Percentiles rank a stretch among this genome's conserved stretches.
phyloP scores from a whole-genome alignment of 192 early-diverging fungal species.

The Rhizoclosmatium sp. region DNA sequence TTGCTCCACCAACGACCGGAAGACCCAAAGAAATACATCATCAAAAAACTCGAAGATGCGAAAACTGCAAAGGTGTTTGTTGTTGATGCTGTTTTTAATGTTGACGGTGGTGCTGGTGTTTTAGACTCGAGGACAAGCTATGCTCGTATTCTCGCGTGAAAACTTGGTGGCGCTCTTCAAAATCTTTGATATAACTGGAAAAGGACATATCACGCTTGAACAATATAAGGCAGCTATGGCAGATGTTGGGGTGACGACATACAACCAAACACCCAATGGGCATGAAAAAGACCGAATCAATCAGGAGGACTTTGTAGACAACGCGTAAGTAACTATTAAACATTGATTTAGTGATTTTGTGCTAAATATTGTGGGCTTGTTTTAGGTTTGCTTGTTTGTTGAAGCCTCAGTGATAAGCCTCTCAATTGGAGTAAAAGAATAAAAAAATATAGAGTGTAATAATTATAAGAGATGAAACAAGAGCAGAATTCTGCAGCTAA shows the following conservation, averaged over 20 bases:
- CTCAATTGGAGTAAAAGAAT: too few species aligned
- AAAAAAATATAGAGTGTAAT: too few species aligned
- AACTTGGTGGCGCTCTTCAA: slow-evolving; percentile 55
- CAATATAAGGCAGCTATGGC: slow-evolving; percentile 53
- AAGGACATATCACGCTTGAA: slow-evolving; percentile 53
- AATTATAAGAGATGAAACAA: too few species aligned
- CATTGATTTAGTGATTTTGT: too few species aligned
- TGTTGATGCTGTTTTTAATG: not conserved
- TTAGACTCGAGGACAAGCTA: slow-evolving; percentile 52
- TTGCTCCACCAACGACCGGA: slow-evolving; percentile 49
- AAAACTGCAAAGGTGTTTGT: slow-evolving; percentile 43
- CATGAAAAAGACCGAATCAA: slow-evolving; percentile 40
- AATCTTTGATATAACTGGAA: slow-evolving; percentile 54
- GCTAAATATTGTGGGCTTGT: too few species aligned
- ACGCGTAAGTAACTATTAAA: slow-evolving; percentile 34
- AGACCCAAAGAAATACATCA: slow-evolving; percentile 54
- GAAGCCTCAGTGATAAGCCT: too few species aligned
- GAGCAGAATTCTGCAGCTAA: too few species aligned
- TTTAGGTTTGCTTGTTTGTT: too few species aligned
- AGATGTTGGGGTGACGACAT: slow-evolving; percentile 44
- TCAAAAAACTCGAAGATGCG: slow-evolving; percentile 56
- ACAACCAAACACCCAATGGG: slow-evolving; percentile 42
- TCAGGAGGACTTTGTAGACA: slow-evolving; percentile 49
- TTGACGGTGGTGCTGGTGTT: not conserved
- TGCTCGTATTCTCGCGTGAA: slow-evolving; percentile 50